A percentile compares a stretch with the other conserved stretches of the same genome.
Conservation (phyloP, 352 stramenopile genomes). For the Globisporangium iwayamae region DNA sequence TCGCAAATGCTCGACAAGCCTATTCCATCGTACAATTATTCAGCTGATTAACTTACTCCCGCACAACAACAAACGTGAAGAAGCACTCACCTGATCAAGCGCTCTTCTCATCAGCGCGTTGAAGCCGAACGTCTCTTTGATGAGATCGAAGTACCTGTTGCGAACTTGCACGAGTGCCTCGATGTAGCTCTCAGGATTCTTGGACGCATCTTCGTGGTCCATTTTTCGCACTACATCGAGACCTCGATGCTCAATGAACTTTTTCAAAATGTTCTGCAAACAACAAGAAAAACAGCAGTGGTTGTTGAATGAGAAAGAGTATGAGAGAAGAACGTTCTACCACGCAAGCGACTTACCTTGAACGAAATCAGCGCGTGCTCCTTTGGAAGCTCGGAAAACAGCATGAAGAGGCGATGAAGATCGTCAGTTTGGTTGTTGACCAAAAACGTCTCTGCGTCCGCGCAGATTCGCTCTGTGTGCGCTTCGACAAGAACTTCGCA, state of each 20-base stretch:
- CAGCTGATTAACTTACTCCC: background rate
- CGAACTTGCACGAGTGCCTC: slow-evolving; percentile 80
- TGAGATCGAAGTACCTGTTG: slow-evolving; percentile 80
- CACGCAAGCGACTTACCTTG: slow-evolving; percentile 40
- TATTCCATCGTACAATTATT: slow-evolving; percentile 13
- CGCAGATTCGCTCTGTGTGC: slow-evolving; percentile 78
- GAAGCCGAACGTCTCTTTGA: slow-evolving; percentile 81
- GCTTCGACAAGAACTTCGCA: slow-evolving; percentile 76
- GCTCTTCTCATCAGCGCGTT: slow-evolving; percentile 81
- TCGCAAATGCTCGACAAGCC: slow-evolving; percentile 82
- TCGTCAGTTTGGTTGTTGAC: slow-evolving; percentile 77
- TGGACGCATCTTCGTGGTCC: slow-evolving; percentile 73
- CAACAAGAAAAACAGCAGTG: slow-evolving; percentile 4
- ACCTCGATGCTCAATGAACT: slow-evolving; percentile 78
- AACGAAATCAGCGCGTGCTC: slow-evolving; percentile 77
- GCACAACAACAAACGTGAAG: background rate
- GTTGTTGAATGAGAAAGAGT: background rate
- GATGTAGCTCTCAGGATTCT: slow-evolving; percentile 81
- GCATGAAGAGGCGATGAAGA: slow-evolving; percentile 69
- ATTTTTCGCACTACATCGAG: slow-evolving; percentile 79
- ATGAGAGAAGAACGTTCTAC: background rate
- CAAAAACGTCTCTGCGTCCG: slow-evolving; percentile 72
- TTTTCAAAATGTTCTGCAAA: slow-evolving; percentile 81
- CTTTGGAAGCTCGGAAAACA: slow-evolving; percentile 81
- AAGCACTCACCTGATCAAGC: slow-evolving; percentile 62